These are phyloP conservation scores for Blastobotrys raffinosifermentans DNA, from an alignment of 1,139 yeast genomes.

Conservation along the genomic window DNA sequence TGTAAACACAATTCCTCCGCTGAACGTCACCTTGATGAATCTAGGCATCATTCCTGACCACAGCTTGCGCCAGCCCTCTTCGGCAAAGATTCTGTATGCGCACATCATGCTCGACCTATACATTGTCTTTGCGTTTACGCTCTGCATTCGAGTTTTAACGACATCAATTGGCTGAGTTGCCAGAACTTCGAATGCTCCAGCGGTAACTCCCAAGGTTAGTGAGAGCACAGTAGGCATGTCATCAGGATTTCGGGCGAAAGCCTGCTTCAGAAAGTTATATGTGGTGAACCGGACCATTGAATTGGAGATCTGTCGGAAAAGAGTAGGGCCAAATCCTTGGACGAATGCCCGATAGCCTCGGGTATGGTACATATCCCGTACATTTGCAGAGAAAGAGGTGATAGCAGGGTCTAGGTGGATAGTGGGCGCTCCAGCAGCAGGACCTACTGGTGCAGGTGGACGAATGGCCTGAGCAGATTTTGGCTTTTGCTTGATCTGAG, in stretches of 20 bases:
- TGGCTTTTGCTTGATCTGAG: no score
- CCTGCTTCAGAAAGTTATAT: slow-evolving; percentile 69
- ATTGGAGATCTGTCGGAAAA: slow-evolving; percentile 70
- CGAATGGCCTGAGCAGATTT: slow-evolving; percentile 8
- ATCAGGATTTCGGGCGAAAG: slow-evolving; percentile 29
- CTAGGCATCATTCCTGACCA: slow-evolving; percentile 84
- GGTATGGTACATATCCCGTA: slow-evolving; percentile 53
- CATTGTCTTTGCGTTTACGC: slow-evolving; percentile 53
- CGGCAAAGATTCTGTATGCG: slow-evolving; percentile 61
- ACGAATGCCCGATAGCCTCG: slow-evolving; percentile 75
- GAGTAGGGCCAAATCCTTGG: slow-evolving; percentile 77
- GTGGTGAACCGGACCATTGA: slow-evolving; percentile 81
- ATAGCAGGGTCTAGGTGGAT: slow-evolving; percentile 5
- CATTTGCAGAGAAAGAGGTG: slow-evolving; percentile 23
- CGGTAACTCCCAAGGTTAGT: slow-evolving; percentile 29
- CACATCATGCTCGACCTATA: slow-evolving; percentile 65
- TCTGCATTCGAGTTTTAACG: slow-evolving; percentile 81
- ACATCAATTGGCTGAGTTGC: slow-evolving; percentile 91
- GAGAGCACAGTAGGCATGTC: slow-evolving; percentile 23
- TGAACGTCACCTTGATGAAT: slow-evolving; percentile 66
- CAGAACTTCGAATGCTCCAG: slow-evolving; percentile 64
- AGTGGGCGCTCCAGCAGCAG: not conserved
- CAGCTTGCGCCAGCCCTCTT: slow-evolving; percentile 57
- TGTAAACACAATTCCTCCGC: slow-evolving; percentile 73
- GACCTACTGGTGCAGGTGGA: slow-evolving; percentile 14